A percentile compares a stretch with the other conserved stretches of the same genome.
These are phyloP conservation scores for Massariosphaeria phaeospora DNA, from an alignment of 495 filamentous ascomycete species.

Conservation along the genomic window DNA sequence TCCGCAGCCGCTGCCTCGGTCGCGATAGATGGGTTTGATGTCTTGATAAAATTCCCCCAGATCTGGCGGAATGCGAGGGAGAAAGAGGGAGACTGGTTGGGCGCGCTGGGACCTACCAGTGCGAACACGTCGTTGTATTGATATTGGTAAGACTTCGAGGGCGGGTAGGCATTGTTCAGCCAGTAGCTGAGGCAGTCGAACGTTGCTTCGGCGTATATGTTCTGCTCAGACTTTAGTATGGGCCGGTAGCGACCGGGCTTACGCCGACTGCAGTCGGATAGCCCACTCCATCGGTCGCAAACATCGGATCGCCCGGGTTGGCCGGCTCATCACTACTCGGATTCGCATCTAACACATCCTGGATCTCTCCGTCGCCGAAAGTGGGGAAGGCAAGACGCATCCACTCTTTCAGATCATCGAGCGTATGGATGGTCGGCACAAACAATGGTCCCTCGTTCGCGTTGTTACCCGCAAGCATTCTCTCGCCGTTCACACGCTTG, in stretches of 20 bases:
- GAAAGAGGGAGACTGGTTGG: slow-evolving; percentile 38
- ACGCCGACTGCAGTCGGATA: slow-evolving; percentile 13
- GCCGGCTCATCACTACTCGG: slow-evolving; percentile 7
- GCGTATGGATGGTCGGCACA: slow-evolving; percentile 11
- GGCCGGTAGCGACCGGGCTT: slow-evolving; percentile 44
- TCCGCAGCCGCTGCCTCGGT: slow-evolving; percentile 38
- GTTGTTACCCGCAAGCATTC: slow-evolving; percentile 17
- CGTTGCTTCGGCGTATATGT: slow-evolving; percentile 57
- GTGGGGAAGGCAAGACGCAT: slow-evolving; percentile 8
- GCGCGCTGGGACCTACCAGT: slow-evolving; percentile 46
- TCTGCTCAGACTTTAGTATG: slow-evolving; percentile 43
- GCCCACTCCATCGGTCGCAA: slow-evolving; percentile 8
- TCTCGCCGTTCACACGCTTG: slow-evolving; percentile 8
- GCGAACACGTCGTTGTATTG: slow-evolving; percentile 57
- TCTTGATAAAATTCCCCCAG: slow-evolving; percentile 54
- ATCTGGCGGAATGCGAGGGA: slow-evolving; percentile 39
- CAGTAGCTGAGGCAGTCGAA: slow-evolving; percentile 62
- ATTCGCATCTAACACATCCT: slow-evolving; percentile 9
- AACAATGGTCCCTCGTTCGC: slow-evolving; percentile 20
- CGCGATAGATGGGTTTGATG: slow-evolving; percentile 50
- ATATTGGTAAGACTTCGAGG: slow-evolving; percentile 49
- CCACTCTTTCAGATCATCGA: slow-evolving; percentile 10
- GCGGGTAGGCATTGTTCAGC: slow-evolving; percentile 56
- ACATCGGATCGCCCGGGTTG: slow-evolving; percentile 5
- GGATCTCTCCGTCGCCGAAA: slow-evolving; percentile 7